phyloP scores from a whole-genome alignment of 176 grass and related monocot genomes.

The Miscanthus lutarioriparius region DNA sequence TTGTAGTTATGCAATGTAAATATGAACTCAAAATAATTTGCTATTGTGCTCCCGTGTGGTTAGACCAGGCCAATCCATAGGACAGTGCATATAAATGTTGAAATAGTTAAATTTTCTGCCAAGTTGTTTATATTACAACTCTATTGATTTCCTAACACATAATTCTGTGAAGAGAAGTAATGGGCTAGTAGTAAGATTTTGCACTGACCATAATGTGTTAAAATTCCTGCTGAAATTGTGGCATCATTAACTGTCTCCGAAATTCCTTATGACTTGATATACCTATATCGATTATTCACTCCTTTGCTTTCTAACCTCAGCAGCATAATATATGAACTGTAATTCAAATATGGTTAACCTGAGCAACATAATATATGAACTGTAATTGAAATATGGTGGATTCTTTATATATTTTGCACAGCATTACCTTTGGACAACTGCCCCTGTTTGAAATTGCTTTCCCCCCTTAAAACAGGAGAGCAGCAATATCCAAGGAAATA shows the following conservation, averaged over 20 bases:
- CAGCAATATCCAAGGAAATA: constrained; percentile 84
- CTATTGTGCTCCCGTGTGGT: neutral
- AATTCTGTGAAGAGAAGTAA: constrained; percentile 6
- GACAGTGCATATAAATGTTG: neutral
- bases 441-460: neutral
- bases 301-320: neutral
- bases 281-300: neutral
- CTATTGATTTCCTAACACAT: neutral
- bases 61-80: neutral
- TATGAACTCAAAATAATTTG: neutral
- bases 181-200: neutral
- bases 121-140: neutral
- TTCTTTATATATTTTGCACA: neutral
- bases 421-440: neutral
- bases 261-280: constrained; percentile 8
- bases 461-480: constrained; percentile 57
- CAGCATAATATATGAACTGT: neutral
- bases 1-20: neutral
- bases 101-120: neutral
- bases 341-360: neutral
- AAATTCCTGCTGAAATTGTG: neutral
- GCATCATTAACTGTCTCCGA: neutral
- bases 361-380: neutral
- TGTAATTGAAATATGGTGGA: constrained; percentile 7
- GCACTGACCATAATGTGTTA: neutral